Base-by-base conservation (phyloP, 2,329 filamentous ascomycete species). In the Calonectria ilicicola region DNA sequence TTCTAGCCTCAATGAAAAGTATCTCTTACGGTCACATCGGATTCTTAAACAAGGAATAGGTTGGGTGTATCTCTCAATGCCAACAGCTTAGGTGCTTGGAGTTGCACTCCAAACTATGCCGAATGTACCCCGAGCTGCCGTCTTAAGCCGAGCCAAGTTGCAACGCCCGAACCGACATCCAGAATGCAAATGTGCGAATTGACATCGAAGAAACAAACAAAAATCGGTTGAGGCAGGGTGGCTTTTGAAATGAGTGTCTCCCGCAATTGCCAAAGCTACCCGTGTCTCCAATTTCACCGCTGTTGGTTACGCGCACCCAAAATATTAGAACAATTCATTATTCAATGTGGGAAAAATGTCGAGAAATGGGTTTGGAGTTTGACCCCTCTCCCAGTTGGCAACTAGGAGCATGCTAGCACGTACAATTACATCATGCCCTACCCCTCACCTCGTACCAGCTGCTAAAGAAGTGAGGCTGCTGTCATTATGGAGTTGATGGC, bases 121-220 rank as follows among this genome's bases (percentile, higher is more conserved):
- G 78, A 80, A 71, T 75, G 69, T 79, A 79, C 38, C 78, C 77
- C 72, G 76, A 74, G 44, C 26, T 65, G 68, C 65, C 69, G 62
- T 27, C 29, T 53, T 26, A 72, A 77, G 71, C 76, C 76, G 76
- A 77, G 70, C 62, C 32, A 35, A 56, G 27, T 29, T 56, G 29
- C 26, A 46, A 56, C 53, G 8, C 21, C 32, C n/a, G 15, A 29
- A 2, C 26, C 42, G 44, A 10, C 12, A 35, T 35, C 32, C 32
- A 38, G 27, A 8, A 60, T 21, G 21, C 10, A 35, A 35, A 35
- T 3, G 32, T 35, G 32, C 32, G 15, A 29, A 42, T n/a, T 27
- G n/a, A n/a, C 14, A 19, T 44, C 21, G n/a, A n/a, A 27, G 19
- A 53, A 21, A 46, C 3, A 42, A 63, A 19, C 32, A 40, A 26